Conservation (phyloP, 2,329 filamentous ascomycete genomes). For the Chrysoporthe cubensis region DNA sequence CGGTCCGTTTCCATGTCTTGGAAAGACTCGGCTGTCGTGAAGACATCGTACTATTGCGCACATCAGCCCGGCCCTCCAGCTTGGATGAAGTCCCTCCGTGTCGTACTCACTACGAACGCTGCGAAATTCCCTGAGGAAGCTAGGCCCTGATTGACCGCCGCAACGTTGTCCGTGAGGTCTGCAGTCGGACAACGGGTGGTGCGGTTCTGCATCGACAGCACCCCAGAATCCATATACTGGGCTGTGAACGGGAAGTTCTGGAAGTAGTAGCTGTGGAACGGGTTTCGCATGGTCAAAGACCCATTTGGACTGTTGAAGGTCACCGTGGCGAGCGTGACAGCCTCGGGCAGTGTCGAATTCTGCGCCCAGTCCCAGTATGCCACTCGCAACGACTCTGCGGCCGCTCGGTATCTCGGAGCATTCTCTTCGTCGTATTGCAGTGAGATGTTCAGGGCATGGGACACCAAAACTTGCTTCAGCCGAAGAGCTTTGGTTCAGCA, state of each 20-base stretch:
- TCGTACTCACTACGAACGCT: too few relatives aligned
- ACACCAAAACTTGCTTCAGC: constrained; percentile 54
- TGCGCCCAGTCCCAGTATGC: constrained; percentile 61
- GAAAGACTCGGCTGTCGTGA: constrained; percentile 43
- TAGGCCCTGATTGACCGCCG: constrained; percentile 34
- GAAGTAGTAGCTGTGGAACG: constrained; percentile 56
- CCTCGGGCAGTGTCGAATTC: constrained; percentile 47
- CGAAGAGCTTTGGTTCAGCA: constrained; percentile 21
- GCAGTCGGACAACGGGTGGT: constrained; percentile 46
- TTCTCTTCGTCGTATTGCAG: constrained; percentile 43
- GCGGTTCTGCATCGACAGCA: constrained; percentile 37
- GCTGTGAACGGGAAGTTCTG: constrained; percentile 44
- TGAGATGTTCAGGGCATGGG: constrained; percentile 51
- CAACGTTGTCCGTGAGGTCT: constrained; percentile 43
- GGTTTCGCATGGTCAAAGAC: constrained; percentile 46
- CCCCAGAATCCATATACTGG: constrained; percentile 34
- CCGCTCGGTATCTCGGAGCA: constrained; percentile 44
- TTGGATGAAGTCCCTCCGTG: constrained; percentile 27
- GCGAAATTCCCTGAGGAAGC: too few relatives aligned
- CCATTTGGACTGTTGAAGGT: constrained; percentile 34
- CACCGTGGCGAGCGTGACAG: constrained; percentile 38
- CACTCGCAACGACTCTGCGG: constrained; percentile 51
- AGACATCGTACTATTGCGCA: constrained; percentile 45
- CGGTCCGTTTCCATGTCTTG: constrained; percentile 46
- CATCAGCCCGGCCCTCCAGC: constrained; percentile 13